Evolutionary conservation across 2,329 filamentous ascomycete genomes (phyloP), one percentile per base, ranked within the genome.

Genomic region (Drechslerella dactyloides): DNA sequence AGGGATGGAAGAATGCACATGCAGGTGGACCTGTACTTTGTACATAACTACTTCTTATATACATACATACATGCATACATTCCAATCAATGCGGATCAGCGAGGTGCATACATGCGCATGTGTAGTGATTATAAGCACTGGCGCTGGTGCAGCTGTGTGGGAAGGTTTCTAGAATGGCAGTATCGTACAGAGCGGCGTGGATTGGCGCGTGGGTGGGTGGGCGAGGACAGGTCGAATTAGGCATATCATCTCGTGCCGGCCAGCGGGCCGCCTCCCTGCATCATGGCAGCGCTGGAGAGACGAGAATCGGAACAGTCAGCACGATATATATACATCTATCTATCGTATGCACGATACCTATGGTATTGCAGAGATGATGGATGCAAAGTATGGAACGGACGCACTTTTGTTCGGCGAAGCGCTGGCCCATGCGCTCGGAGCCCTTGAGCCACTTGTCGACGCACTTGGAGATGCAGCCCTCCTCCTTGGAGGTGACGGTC

Each of bases 361-460:
- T n/a, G n/a, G n/a, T n/a, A n/a, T n/a, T n/a, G n/a, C n/a, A n/a
- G n/a, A 17, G n/a, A 48, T 15, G 15, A 48, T 48, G 44, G 3
- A 21, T n/a, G 46, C 11, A 27, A 35, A 15, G 15, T 17, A 33
- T 35, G 11, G 6, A 21, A 23, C 5, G 35, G 6, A 51, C 19
- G n/a, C 64, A 70, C 66, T 70, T 70, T 56, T 70, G 66, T 80
- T 89, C 87, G 79, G 89, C 86, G 86, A 97, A 99, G 74, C 94
- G 87, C 82, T 96, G 90, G 78, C 92, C 91, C 77, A 99, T 84
- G 73, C 94, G 89, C 82, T 94, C 91, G 75, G 91, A 91, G 74
- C 89, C 89, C 81, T 96, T 94, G 85, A 97, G 89, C 82, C 91
- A 91, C 84, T 99, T 99, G 82, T 94, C 90, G 74, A 97, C 93